phyloP scores from a whole-genome alignment of 208 protist genomes.

The Leishmania lainsoni region DNA sequence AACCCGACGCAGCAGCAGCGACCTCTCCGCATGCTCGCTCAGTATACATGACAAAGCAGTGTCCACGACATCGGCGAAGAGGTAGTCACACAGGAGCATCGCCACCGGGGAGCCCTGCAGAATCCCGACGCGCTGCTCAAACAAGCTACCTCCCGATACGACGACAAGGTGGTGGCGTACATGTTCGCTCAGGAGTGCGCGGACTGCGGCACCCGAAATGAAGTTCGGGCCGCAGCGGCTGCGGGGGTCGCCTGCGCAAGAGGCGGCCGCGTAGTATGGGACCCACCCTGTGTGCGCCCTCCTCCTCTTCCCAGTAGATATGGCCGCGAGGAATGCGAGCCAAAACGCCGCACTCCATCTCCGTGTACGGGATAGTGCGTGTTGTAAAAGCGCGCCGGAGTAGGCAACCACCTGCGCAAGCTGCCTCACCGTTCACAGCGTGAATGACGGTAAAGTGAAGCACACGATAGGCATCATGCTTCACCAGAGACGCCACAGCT shows the following conservation, averaged over 20 bases:
- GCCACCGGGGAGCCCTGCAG: slow-evolving; percentile 76
- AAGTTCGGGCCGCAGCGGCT: neutral
- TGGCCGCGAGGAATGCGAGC: slow-evolving; percentile 42
- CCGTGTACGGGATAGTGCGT: slow-evolving; percentile 29
- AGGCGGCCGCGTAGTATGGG: neutral
- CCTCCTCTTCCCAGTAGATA: slow-evolving; percentile 44
- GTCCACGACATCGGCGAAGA: slow-evolving; percentile 46
- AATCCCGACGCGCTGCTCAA: slow-evolving; percentile 57
- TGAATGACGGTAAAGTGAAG: slow-evolving; percentile 25
- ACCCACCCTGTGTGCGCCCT: neutral
- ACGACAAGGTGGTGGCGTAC: slow-evolving; percentile 50
- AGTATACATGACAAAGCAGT: slow-evolving; percentile 24
- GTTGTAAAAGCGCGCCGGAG: slow-evolving; percentile 25
- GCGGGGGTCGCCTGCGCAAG: neutral
- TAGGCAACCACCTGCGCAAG: neutral
- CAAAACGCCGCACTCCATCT: slow-evolving; percentile 28
- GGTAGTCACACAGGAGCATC: slow-evolving; percentile 74
- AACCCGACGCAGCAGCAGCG: slow-evolving; percentile 68
- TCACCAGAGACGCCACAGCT: slow-evolving; percentile 38
- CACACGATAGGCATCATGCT: slow-evolving; percentile 52
- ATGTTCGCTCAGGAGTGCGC: slow-evolving; percentile 43
- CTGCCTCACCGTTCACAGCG: neutral
- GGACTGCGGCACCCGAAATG: slow-evolving; percentile 41
- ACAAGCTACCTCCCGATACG: slow-evolving; percentile 34
- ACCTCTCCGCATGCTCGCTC: slow-evolving; percentile 43